Evolutionary conservation across 179 eudicot genomes (phyloP).

Genomic region (Spergularia azorica): DNA sequence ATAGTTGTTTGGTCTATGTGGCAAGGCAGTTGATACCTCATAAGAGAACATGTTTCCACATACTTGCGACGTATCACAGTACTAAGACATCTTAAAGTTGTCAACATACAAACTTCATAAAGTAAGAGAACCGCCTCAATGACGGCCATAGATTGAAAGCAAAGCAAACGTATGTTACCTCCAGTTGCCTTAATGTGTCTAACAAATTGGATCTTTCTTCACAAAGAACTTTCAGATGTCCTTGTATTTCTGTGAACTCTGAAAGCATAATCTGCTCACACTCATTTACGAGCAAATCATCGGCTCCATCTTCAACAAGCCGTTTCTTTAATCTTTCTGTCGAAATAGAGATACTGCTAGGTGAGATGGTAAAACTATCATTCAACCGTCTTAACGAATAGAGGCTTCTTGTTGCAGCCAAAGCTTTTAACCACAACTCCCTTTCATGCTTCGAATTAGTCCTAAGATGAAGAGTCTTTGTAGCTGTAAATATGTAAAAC

Average conservation of each 20-base stretch:
- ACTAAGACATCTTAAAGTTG: background rate
- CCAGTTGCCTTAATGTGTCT: slow-evolving; percentile 79
- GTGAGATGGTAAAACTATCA: slow-evolving; percentile 44
- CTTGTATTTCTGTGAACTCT: slow-evolving; percentile 64
- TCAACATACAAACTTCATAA: background rate
- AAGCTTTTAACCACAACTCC: slow-evolving; percentile 77
- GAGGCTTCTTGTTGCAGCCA: slow-evolving; percentile 55
- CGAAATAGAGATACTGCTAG: slow-evolving; percentile 55
- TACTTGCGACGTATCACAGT: background rate
- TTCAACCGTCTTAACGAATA: slow-evolving; percentile 51
- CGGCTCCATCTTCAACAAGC: slow-evolving; percentile 63
- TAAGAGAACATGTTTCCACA: background rate
- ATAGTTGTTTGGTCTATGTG: background rate
- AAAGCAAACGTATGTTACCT: slow-evolving; percentile 46
- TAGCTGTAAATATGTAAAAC: slow-evolving; percentile 86
- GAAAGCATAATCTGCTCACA: slow-evolving; percentile 94
- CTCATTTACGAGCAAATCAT: slow-evolving; percentile 67
- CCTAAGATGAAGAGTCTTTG: slow-evolving; percentile 91
- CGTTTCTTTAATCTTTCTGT: slow-evolving; percentile 72
- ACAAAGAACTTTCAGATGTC: slow-evolving; percentile 61
- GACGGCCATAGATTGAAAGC: background rate
- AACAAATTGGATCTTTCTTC: slow-evolving; percentile 72
- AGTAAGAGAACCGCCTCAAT: slow-evolving; percentile 3
- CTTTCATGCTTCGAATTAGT: slow-evolving; percentile 66
- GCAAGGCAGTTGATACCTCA: too few species aligned